These are phyloP conservation scores for Metschnikowia chrysomelidarum DNA, from an alignment of 805 yeast species.

Conservation along the genomic window DNA sequence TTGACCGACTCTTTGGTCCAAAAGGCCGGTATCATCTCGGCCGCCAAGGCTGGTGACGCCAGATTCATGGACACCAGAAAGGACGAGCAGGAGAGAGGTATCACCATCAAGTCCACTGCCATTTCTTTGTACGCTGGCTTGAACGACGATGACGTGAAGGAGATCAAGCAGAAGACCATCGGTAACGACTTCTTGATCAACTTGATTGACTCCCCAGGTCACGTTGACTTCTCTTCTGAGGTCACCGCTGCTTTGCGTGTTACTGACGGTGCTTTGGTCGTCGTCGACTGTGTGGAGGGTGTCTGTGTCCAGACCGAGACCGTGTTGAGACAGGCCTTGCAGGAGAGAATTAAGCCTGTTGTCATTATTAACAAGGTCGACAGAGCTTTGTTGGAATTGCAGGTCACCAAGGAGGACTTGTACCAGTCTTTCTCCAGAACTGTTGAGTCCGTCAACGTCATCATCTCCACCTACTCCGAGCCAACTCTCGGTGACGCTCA, in stretches of 20 bases:
- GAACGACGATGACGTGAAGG: conserved; percentile 80
- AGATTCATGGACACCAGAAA: conserved; percentile 99
- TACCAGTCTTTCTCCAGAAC: conserved; percentile 98
- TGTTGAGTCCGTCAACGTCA: conserved; percentile 98
- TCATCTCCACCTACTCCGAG: conserved; percentile 93
- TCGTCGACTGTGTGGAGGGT: conserved; percentile 99
- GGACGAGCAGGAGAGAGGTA: conserved; percentile 99
- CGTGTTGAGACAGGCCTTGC: conserved; percentile 97
- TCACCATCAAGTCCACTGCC: conserved; percentile 98
- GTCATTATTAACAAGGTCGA: conserved; percentile 98
- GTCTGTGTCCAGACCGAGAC: conserved; percentile 99
- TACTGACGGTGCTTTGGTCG: conserved; percentile 99
- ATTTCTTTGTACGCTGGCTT: conserved; percentile 91
- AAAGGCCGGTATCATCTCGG: conserved; percentile 99
- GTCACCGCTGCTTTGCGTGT: conserved; percentile 99
- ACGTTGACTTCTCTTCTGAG: conserved; percentile 99
- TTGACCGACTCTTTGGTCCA: conserved; percentile 99
- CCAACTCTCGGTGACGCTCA: conserved; percentile 90
- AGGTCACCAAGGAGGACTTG: conserved; percentile 97
- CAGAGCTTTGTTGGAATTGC: conserved; percentile 98
- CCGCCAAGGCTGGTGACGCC: conserved; percentile 99
- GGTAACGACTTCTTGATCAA: conserved; percentile 96
- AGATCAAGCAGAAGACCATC: conserved; percentile 85
- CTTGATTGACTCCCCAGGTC: conserved; percentile 99
- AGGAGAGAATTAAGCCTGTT: conserved; percentile 99